Percentiles rank a stretch among this genome's conserved stretches.
These are phyloP conservation scores for Pyropia yezoensis DNA, from an alignment of 23 red algal genomes.

Conservation along the genomic window DNA sequence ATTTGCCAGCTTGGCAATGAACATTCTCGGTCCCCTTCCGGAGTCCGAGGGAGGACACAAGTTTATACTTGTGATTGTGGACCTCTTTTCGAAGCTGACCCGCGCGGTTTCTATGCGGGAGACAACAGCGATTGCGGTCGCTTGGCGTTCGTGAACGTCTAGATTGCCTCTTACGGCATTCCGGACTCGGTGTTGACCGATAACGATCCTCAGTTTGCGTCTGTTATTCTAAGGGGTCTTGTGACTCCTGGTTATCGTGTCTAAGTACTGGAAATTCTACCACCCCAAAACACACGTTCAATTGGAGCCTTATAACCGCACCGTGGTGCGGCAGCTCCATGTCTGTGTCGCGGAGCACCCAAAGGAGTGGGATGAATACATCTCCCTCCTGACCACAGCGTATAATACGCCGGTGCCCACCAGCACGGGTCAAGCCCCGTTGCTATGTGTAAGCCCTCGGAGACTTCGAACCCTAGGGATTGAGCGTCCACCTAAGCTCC, in stretches of 20 bases:
- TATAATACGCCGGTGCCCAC: conserved; percentile 24
- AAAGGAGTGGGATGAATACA: conserved; percentile 10
- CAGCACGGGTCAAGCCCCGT: conserved; percentile 3
- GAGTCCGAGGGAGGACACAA: conserved; percentile 8
- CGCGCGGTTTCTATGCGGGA: conserved; percentile 3
- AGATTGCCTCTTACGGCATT: conserved; percentile 26
- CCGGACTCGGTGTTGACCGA: conserved; percentile 6
- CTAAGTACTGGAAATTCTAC: conserved; percentile 6
- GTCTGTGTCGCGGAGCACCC: conserved; percentile 13
- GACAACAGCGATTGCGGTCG: background rate
- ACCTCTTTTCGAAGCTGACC: conserved; percentile 14
- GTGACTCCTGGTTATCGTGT: background rate
- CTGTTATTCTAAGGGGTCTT: conserved; percentile 29
- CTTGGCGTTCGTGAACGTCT: conserved; percentile 16
- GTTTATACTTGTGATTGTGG: conserved; percentile 31
- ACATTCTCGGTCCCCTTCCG: conserved; percentile 15
- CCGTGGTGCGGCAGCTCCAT: background rate
- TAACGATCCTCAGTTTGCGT: conserved; percentile 17
- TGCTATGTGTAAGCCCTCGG: background rate
- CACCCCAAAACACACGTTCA: conserved; percentile 12
- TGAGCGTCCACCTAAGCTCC: no score
- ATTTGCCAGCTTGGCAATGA: conserved; percentile 13
- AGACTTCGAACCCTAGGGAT: no score
- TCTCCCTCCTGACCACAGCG: conserved; percentile 4
- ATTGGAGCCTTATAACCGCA: conserved; percentile 9